Conservation (phyloP, 2,329 filamentous ascomycete species). For the Daldinia eschscholtzii region DNA sequence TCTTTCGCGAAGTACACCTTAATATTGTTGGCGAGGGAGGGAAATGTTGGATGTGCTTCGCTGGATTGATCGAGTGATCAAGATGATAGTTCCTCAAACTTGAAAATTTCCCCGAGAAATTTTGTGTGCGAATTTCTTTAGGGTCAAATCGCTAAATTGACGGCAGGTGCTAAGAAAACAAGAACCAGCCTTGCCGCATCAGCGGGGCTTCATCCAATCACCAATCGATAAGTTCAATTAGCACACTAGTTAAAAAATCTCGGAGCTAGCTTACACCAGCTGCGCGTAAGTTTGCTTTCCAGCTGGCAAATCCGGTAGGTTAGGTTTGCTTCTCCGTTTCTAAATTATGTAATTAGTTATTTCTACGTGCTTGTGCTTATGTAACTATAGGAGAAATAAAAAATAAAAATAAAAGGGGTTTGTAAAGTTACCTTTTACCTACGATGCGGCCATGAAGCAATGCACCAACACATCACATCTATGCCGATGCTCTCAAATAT, state of each 20-base stretch:
- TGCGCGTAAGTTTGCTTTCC: not conserved
- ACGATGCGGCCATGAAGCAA: not conserved
- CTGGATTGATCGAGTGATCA: slow-evolving; percentile 43
- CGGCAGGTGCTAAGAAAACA: slow-evolving; percentile 5
- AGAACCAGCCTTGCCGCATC: slow-evolving; percentile 33
- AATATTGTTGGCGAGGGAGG: slow-evolving; percentile 50
- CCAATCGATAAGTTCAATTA: not conserved
- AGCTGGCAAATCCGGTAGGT: not conserved
- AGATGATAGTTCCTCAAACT: slow-evolving; percentile 48
- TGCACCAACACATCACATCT: not conserved
- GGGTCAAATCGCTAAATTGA: slow-evolving; percentile 54
- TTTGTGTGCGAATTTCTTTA: slow-evolving; percentile 68
- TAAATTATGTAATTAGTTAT: not conserved
- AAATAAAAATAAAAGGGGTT: not conserved
- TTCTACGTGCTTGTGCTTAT: not conserved
- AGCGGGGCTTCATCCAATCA: slow-evolving; percentile 4
- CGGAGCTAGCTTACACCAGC: not conserved
- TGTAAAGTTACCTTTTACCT: slow-evolving; percentile 1
- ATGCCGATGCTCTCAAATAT: not conserved
- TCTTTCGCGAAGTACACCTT: slow-evolving; percentile 48
- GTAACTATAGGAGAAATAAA: not conserved
- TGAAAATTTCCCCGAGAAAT: slow-evolving; percentile 55
- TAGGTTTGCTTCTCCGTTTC: not conserved
- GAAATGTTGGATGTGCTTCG: slow-evolving; percentile 38
- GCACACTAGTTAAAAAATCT: not conserved